Conservation (phyloP, 352 stramenopile genomes). For the Thalassiosira livingstoniorum region DNA sequence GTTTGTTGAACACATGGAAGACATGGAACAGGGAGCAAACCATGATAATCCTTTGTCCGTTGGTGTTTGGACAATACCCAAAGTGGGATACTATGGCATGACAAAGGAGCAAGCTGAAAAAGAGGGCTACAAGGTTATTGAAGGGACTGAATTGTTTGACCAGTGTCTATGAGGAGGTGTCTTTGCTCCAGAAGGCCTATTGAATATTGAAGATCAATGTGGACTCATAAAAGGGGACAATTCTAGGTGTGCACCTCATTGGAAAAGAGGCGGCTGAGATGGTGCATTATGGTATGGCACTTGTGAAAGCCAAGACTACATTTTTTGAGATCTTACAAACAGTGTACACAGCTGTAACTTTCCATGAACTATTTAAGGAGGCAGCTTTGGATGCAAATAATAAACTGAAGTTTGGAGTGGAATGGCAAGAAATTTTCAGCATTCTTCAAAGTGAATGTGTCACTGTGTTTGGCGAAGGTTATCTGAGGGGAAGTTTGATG, state of each 20-base stretch:
- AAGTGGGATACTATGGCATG: slow-evolving; percentile 39
- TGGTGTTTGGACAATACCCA: slow-evolving; percentile 44
- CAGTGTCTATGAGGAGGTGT: slow-evolving; percentile 40
- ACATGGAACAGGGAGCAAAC: background rate
- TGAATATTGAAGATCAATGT: slow-evolving; percentile 39
- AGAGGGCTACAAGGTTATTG: slow-evolving; percentile 29
- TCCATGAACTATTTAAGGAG: slow-evolving; percentile 40
- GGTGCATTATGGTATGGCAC: slow-evolving; percentile 46
- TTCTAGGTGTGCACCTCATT: slow-evolving; percentile 45
- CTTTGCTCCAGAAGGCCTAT: slow-evolving; percentile 30
- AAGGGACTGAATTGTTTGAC: slow-evolving; percentile 28
- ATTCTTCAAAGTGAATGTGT: slow-evolving; percentile 16
- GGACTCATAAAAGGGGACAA: slow-evolving; percentile 3
- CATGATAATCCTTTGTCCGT: slow-evolving; percentile 28
- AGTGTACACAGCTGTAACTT: slow-evolving; percentile 43
- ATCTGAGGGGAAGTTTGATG: slow-evolving; percentile 28
- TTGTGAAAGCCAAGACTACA: slow-evolving; percentile 35
- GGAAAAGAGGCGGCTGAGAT: slow-evolving; percentile 42
- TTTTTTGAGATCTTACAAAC: slow-evolving; percentile 33
- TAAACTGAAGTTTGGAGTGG: slow-evolving; percentile 35
- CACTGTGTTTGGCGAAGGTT: slow-evolving; percentile 16
- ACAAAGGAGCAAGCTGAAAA: slow-evolving; percentile 26
- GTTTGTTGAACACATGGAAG: slow-evolving; percentile 9
- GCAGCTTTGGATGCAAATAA: slow-evolving; percentile 33
- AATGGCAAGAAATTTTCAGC: slow-evolving; percentile 31